Base-by-base conservation (phyloP, 805 yeast genomes). In the Scheffersomyces ergatensis region DNA sequence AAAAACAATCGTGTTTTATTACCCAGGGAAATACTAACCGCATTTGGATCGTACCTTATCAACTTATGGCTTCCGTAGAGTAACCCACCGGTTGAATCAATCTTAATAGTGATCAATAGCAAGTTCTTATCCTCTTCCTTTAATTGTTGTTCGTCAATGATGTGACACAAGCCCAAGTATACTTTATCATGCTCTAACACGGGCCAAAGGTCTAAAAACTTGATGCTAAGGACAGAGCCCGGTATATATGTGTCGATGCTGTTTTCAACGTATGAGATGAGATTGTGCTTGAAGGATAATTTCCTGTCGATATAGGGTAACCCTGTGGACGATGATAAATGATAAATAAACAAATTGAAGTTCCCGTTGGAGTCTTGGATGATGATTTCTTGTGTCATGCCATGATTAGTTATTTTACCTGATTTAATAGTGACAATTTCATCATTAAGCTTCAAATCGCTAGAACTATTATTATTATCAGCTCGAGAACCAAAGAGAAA, bases 31-130 rank as follows among this genome's bases (percentile, higher is more conserved):
- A 38, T 36, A 13, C 38, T 40, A 3, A 38, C 33, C 8, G 38
- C 30, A 2, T 20, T 27, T 18, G 52, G 46, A 3, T 57, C 58
- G 1, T 48, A 53, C 7, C 82, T 71, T 41, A 78, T 82, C 21
- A 85, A 61, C 49, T 82, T 72, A 60, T 85, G 87, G 1, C 87
- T 78, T 0, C 90, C 85, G 37, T 74, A 72, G 2, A 83, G 65
- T 27, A 74, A 60, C 5, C 80, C 74, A 7, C 80, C 81, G 14
- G 77, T 70, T 2, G 66, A 56, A 37, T 77, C 74, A 40, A 77
- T 63, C 41, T 74, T 65, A 17, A 84, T 54, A 3, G 87, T 80
- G 43, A 76, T 74, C 35, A 84, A 56, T 20, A 83, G 72, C 41
- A 67, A 54, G 49, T 67, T 41, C 58, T 63, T 48, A 55, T 47